These are phyloP conservation scores for Aspergillus tubingensis DNA, from an alignment of 2,329 filamentous ascomycete species.

Conservation along the genomic window DNA sequence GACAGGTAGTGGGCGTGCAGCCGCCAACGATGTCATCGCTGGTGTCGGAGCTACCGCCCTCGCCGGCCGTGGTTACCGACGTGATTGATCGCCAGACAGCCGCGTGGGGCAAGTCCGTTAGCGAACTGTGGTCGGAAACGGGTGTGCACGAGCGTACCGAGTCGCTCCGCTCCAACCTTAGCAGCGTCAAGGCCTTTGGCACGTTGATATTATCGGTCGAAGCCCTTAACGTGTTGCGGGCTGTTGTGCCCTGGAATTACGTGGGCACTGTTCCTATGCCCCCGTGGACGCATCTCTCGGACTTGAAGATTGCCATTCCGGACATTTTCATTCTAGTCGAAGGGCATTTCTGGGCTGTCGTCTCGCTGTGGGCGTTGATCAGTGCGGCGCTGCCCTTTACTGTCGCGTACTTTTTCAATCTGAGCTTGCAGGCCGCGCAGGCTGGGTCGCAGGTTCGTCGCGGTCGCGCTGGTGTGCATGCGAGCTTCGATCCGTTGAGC, in stretches of 20 bases:
- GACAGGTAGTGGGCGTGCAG: slow-evolving; percentile 17
- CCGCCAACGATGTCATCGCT: slow-evolving; percentile 5
- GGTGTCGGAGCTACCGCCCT: slow-evolving; percentile 33
- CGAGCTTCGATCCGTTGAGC: slow-evolving; percentile 73
- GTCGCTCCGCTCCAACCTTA: slow-evolving; percentile 68
- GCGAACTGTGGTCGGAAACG: slow-evolving; percentile 37
- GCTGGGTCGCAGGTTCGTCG: slow-evolving; percentile 22
- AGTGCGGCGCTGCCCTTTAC: slow-evolving; percentile 69
- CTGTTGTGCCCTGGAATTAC: slow-evolving; percentile 71
- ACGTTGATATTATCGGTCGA: slow-evolving; percentile 69
- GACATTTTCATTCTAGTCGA: slow-evolving; percentile 80
- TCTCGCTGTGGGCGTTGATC: slow-evolving; percentile 74
- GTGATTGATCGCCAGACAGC: slow-evolving; percentile 69
- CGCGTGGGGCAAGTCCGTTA: slow-evolving; percentile 37
- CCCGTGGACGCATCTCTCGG: slow-evolving; percentile 55
- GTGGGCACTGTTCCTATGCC: slow-evolving; percentile 72
- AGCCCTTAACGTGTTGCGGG: slow-evolving; percentile 66
- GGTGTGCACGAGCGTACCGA: slow-evolving; percentile 53
- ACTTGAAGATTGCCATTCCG: slow-evolving; percentile 68
- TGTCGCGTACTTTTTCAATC: slow-evolving; percentile 86
- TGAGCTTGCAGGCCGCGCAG: slow-evolving; percentile 59
- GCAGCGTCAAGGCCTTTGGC: slow-evolving; percentile 69
- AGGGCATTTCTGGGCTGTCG: slow-evolving; percentile 78
- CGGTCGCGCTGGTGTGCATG: slow-evolving; percentile 14
- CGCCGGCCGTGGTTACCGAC: slow-evolving; percentile 57